Evolutionary conservation across 208 protist genomes (phyloP).

Genomic region (Acanthamoeba royreba): DNA sequence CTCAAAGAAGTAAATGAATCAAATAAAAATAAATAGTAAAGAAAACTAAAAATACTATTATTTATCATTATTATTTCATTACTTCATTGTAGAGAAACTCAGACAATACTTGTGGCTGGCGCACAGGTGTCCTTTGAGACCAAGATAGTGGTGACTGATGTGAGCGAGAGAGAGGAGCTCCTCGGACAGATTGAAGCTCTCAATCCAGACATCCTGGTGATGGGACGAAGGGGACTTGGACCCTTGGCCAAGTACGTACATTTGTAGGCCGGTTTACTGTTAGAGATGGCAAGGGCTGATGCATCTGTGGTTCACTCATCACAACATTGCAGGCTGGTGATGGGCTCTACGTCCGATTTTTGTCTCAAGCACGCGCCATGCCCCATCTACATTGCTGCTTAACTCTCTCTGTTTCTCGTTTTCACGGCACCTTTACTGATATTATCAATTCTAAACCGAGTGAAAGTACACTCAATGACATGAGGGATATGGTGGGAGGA

Average conservation of each 20-base stretch:
- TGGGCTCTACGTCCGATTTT: slow-evolving; percentile 32
- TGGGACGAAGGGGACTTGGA: background rate
- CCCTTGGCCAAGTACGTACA: background rate
- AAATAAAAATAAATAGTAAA: no score
- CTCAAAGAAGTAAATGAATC: no score
- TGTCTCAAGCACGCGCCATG: background rate
- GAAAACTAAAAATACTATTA: background rate
- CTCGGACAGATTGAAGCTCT: background rate
- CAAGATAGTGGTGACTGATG: background rate
- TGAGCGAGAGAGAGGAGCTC: background rate
- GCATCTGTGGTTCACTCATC: background rate
- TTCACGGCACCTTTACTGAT: no score
- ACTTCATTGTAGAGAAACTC: background rate
- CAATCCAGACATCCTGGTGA: background rate
- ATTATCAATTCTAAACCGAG: no score
- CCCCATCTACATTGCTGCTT: background rate
- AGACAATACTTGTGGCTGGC: background rate
- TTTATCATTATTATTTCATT: background rate
- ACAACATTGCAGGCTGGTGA: slow-evolving; percentile 22
- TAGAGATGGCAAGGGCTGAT: background rate
- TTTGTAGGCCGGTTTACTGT: background rate
- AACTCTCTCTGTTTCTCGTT: no score
- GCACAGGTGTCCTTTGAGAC: background rate
- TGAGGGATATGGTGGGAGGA: no score
- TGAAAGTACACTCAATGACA: no score